Evolutionary conservation across 768 basidiomycete genomes (phyloP), one percentile per base, ranked within the genome.

Genomic region (Fistulinella prunicolor): DNA sequence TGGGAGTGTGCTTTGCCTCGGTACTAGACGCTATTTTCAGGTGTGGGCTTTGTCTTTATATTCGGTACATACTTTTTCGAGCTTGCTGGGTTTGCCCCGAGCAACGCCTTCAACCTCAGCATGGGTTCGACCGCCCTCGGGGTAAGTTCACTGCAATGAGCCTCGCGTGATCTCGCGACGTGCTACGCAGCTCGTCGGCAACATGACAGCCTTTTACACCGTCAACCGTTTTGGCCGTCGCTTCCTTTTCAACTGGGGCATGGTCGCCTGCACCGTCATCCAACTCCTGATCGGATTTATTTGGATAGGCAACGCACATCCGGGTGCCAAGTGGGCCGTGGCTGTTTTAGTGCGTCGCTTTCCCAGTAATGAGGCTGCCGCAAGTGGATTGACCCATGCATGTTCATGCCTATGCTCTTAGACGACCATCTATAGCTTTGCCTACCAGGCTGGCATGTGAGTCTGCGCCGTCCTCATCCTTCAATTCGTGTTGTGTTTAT

Each of bases 21-120:
- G 10, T 37, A 40, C 3, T 12, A 13, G 9, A 36, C 16, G 1
- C 13, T 34, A 19, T 40, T 38, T n/a, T 36, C 17, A 64, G 63
- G 63, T 24, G 58, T 63, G 2, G 54, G 56, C 26, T 65, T 64
- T 43, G 55, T 64, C 6, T 44, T 64, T 42, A 55, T 58, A n/a
- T 65, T 42, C 44, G 58, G 63, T 14, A 60, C 59, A 39, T 70
- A 69, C 59, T 69, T 70, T 50, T 69, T 70, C 30, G 65, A 70
- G 50, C 69, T 70, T 29, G 60, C 68, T 14, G 64, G 68, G 21
- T 68, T 70, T 42, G 45, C 55, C 4, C 34, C 50, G 12, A 42
- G 35, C 44, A 59, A 62, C 0, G 66, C 69, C 1, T 70, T 70
- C 44, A 55, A 67, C 44, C 62, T 70, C 5, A 64, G 66, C 9